Evolutionary conservation across 371 early-diverging fungal genomes (phyloP), one percentile per base, ranked within the genome.

Genomic region (Syncephalastrum contaminatum): DNA sequence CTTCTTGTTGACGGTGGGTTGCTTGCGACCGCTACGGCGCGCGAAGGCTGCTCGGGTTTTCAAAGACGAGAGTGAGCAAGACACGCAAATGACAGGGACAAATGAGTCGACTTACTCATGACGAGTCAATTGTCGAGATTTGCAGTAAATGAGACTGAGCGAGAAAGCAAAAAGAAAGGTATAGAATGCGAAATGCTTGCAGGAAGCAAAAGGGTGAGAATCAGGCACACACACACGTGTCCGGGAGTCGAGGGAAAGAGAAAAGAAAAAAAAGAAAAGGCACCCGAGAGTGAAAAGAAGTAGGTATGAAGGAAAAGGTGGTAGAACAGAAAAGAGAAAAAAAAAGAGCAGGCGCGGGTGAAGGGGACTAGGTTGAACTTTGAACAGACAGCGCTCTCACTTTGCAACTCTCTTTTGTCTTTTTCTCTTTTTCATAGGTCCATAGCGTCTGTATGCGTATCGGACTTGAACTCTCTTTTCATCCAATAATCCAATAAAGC

Each of bases 21-120:
- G 58, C 16, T 50, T 63, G 21, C 63, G 63, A 40, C n/a, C 53
- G 49, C 58, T 63, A 18, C 63, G 63, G n/a, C 63, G 58, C 39
- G 63, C 51, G 30, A 58, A 57, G 41, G 62, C 57, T 24, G 47
- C 48, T 54, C 16, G 36, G 36, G 25, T 30, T 30, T 30, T 30
- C 36, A 10, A 30, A 30, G 36, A 8, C 36, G 10, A 30, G 10
- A 30, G 10, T 30, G 36, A 30, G 36, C 36, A 30, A 30, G 36
- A 8, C 36, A 12, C 36, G 36, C 36, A 8, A 8, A 30, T 30
- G 36, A 8, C 36, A 30, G 12, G 36, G 10, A 8, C 10, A 30
- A 2, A 2, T 6, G 36, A 2, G 36, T 30, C 36, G 36, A 58
- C 58, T 58, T 58, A 58, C 58, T 58, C 58, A 58, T 58, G 41